Conservation (phyloP, 2,329 filamentous ascomycete species). For the Hypomyces perniciosus region DNA sequence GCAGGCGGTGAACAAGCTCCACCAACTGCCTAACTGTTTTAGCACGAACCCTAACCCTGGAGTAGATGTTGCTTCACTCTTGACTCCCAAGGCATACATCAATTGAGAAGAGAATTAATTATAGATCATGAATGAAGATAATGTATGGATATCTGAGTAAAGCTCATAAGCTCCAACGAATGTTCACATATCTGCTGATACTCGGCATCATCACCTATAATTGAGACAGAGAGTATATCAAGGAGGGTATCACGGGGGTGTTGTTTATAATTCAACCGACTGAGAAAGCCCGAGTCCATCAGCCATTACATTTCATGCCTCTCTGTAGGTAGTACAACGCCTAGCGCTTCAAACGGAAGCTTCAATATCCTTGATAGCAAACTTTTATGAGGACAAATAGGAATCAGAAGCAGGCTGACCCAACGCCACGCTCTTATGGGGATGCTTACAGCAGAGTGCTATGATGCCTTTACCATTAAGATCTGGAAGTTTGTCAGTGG, state of each 20-base stretch:
- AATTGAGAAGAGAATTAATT: too few species aligned
- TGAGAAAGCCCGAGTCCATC: not conserved
- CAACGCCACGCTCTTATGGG: conserved; percentile 4
- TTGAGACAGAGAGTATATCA: too few species aligned
- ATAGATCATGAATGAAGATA: too few species aligned
- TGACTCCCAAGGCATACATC: not conserved
- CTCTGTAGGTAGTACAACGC: not conserved
- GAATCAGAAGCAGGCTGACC: not conserved
- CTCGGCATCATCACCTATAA: too few species aligned
- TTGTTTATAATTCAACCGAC: too few species aligned
- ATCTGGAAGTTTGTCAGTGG: conserved; percentile 41
- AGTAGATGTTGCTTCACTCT: too few species aligned
- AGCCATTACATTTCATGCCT: not conserved
- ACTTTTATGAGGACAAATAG: not conserved
- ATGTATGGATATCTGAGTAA: too few species aligned
- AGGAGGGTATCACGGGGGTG: too few species aligned
- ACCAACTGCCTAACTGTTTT: not conserved
- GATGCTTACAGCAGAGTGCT: not conserved
- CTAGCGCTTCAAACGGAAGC: not conserved
- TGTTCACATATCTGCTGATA: too few species aligned
- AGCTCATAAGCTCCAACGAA: too few species aligned
- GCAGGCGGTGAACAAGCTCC: conserved; percentile 8
- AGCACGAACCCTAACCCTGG: conserved; percentile 1
- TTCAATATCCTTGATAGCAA: not conserved
- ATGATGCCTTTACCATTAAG: conserved; percentile 58